phyloP scores from a whole-genome alignment of 805 yeast genomes.

The Schizosaccharomyces lindneri region DNA sequence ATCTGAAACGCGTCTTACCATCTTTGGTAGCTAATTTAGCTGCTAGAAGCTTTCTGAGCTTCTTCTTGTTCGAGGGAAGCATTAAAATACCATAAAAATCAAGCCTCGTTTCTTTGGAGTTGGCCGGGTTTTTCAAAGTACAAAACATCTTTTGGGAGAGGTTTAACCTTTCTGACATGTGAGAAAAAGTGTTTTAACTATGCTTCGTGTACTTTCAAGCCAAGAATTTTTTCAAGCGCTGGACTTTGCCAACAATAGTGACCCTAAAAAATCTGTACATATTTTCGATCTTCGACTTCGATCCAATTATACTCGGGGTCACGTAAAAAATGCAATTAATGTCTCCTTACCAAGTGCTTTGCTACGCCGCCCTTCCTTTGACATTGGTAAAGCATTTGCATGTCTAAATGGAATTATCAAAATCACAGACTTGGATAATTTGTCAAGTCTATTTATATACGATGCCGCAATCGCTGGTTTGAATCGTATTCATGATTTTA shows the following conservation, averaged over 20 bases:
- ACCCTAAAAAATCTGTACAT: neutral
- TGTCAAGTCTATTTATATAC: neutral
- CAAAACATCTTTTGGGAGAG: too few relatives aligned
- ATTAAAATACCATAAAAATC: too few relatives aligned
- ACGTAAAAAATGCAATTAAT: conserved; percentile 38
- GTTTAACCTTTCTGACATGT: too few relatives aligned
- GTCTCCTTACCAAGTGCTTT: conserved; percentile 74
- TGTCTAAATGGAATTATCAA: neutral
- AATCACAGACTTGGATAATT: neutral
- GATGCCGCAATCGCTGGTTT: neutral
- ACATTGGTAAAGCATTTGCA: neutral
- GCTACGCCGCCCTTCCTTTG: conserved; percentile 45
- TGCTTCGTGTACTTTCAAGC: neutral
- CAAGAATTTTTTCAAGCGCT: neutral
- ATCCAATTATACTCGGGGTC: conserved; percentile 38
- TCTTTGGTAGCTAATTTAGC: too few relatives aligned
- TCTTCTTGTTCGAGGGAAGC: too few relatives aligned
- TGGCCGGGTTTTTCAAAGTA: too few relatives aligned
- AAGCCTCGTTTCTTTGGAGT: too few relatives aligned
- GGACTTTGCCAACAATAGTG: neutral
- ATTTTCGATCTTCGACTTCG: conserved; percentile 61
- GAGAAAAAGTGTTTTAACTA: neutral
- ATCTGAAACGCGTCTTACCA: too few relatives aligned
- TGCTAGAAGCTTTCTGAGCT: too few relatives aligned
- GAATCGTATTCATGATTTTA: neutral